These are phyloP conservation scores for Neopestalotiopsis sp. DNA, from an alignment of 2,329 filamentous ascomycete genomes.

Conservation along the genomic window DNA sequence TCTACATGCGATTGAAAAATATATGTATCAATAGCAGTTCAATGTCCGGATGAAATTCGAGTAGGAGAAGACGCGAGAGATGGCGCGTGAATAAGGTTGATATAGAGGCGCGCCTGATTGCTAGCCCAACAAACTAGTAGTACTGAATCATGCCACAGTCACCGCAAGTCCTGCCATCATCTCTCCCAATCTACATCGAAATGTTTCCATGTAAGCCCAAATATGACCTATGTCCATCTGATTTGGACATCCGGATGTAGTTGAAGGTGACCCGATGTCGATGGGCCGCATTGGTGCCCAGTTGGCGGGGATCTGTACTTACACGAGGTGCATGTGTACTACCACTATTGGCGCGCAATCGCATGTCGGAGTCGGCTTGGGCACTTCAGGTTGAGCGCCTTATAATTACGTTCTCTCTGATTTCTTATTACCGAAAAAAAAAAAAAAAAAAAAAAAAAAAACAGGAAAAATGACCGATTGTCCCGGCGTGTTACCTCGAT, in stretches of 20 bases:
- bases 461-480: too few species aligned
- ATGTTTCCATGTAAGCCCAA: not conserved
- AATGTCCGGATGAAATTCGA: not conserved
- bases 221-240: not conserved
- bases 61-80: not conserved
- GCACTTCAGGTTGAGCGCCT: not conserved
- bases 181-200: not conserved
- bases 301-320: not conserved
- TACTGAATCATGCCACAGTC: not conserved
- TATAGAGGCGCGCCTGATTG: not conserved
- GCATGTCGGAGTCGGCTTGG: not conserved
- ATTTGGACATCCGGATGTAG: not conserved
- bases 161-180: not conserved
- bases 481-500: too few species aligned
- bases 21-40: not conserved
- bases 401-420: too few species aligned
- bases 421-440: too few species aligned
- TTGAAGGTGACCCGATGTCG: not conserved
- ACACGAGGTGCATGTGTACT: not conserved
- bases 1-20: not conserved
- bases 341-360: not conserved
- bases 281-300: constrained; percentile 1
- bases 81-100: not conserved
- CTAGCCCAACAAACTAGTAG: not conserved
- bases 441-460: too few species aligned